Base-by-base conservation (phyloP, 768 basidiomycete genomes). In the Mrakia gelida region DNA sequence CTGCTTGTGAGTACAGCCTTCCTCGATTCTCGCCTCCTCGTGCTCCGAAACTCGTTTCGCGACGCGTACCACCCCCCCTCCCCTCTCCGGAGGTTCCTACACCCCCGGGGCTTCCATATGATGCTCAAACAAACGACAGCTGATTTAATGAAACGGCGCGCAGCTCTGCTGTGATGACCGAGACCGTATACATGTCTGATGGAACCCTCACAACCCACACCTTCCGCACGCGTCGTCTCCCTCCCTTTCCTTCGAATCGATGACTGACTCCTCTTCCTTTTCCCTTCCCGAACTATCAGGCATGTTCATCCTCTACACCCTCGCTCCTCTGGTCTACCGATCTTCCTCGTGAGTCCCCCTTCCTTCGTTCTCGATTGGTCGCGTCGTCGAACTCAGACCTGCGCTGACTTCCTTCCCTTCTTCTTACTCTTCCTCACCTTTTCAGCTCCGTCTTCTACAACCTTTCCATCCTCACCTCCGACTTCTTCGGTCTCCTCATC, bases 401-500 rank as follows among this genome's bases (percentile, higher is more conserved):
- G n/a, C 74, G 38, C 38, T 56, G 26, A 72, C 54, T 30, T 30
- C n/a, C 61, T 30, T 6, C 54, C 34, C 32, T 26, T 54, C 34
- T 8, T 73, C 45, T 3, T 3, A n/a, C n/a, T n/a, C n/a, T n/a
- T n/a, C n/a, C n/a, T n/a, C n/a, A n/a, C n/a, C 23, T 34, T 15
- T 73, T 56, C 23, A 54, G 59, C 45, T 28, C 11, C 61, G 61
- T 75, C 49, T 45, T 63, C 61, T 94, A 90, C 85, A 94, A 94
- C 82, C 87, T 94, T 80, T 92, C 91, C 81, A 84, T 94, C 15
- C 88, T 95, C n/a, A 91, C 93, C 21, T 91, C 91, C 82, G 92
- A 94, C 85, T 95, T 94, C 81, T 95, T 91, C 81, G 92, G 93
- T 43, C 87, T 95, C 71, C 86, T 95, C 30, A 92, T 95, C 82